These are phyloP conservation scores for Taphrina wiesneri DNA, from an alignment of 1,139 yeast species.

Conservation along the genomic window DNA sequence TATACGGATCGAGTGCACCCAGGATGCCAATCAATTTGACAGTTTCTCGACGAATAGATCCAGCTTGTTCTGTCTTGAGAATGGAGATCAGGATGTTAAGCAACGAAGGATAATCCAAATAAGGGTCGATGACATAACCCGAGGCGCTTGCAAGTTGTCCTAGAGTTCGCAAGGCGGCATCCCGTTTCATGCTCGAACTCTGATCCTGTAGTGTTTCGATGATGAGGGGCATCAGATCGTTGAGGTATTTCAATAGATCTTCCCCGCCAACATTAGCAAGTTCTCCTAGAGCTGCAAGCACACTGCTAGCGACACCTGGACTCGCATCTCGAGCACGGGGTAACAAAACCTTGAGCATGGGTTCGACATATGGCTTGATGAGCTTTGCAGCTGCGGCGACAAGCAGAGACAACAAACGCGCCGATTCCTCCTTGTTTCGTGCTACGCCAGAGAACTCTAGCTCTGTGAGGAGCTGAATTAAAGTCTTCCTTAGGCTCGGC, in stretches of 20 bases:
- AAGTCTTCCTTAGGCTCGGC: constrained; percentile 82
- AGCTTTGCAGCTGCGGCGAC: constrained; percentile 77
- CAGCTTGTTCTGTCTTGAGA: constrained; percentile 74
- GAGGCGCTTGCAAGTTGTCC: constrained; percentile 89
- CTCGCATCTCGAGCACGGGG: constrained; percentile 73
- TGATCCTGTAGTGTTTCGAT: constrained; percentile 89
- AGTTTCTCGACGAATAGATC: constrained; percentile 76
- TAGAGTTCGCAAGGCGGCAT: constrained; percentile 81
- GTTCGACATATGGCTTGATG: constrained; percentile 84
- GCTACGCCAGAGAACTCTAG: constrained; percentile 73
- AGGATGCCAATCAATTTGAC: constrained; percentile 85
- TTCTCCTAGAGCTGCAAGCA: constrained; percentile 87
- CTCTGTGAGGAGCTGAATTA: constrained; percentile 81
- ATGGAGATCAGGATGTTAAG: constrained; percentile 79
- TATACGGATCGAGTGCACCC: constrained; percentile 96
- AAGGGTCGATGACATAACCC: constrained; percentile 93
- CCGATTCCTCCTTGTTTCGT: constrained; percentile 84
- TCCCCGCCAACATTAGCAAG: constrained; percentile 86
- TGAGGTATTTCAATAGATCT: constrained; percentile 70
- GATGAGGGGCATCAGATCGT: constrained; percentile 80
- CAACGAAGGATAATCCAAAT: constrained; percentile 85
- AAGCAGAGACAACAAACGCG: constrained; percentile 68
- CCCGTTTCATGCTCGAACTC: constrained; percentile 78
- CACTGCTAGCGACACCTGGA: constrained; percentile 61
- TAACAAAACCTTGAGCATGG: constrained; percentile 77